Percentiles rank a stretch among this genome's conserved stretches.
Evolutionary conservation across 2,329 filamentous ascomycete genomes (phyloP).

Genomic region (Fusarium chuoi): DNA sequence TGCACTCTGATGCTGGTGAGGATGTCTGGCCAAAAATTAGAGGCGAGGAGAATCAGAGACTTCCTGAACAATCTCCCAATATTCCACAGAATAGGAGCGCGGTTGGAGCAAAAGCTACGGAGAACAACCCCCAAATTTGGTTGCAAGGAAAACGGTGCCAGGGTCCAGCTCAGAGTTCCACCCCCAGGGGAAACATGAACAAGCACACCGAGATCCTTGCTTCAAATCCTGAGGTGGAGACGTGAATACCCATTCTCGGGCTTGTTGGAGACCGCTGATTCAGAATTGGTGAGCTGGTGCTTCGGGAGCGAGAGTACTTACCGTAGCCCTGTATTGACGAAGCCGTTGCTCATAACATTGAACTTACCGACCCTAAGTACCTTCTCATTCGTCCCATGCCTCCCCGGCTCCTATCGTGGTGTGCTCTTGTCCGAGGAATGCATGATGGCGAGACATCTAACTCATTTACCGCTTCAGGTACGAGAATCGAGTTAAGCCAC

Average conservation of each 20-base stretch:
- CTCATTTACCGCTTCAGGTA: not conserved
- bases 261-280: slow-evolving; percentile 9
- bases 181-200: slow-evolving; percentile 1
- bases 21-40: slow-evolving; percentile 2
- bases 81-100: slow-evolving; percentile 1
- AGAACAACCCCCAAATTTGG: slow-evolving; percentile 6
- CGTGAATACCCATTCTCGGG: not conserved
- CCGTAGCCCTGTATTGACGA: not conserved
- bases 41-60: slow-evolving; percentile 7
- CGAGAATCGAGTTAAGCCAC: not conserved
- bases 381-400: not conserved
- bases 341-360: not conserved
- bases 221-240: not conserved
- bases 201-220: slow-evolving; percentile 4
- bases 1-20: not conserved
- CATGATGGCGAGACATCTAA: slow-evolving; percentile 11
- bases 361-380: not conserved
- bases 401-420: not conserved
- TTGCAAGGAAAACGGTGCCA: slow-evolving; percentile 2
- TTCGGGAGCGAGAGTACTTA: not conserved
- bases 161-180: slow-evolving; percentile 8
- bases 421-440: not conserved
- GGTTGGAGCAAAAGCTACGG: slow-evolving; percentile 1
- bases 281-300: not conserved
- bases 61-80: not conserved